Evolutionary conservation across 768 basidiomycete genomes (phyloP), one percentile per base, ranked within the genome.

Genomic region (Thelephora ganbajun): DNA sequence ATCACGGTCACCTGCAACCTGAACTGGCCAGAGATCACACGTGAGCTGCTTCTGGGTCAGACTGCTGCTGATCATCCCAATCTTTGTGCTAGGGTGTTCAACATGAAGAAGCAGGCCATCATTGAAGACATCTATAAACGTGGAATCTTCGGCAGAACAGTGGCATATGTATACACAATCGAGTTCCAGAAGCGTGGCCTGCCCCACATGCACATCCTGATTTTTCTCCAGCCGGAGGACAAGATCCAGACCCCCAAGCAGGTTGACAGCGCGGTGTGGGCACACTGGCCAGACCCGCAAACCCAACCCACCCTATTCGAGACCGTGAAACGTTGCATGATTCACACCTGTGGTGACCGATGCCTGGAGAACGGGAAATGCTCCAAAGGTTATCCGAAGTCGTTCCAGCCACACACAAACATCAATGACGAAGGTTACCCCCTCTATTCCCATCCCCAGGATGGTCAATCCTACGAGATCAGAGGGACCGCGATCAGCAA

Each of bases 181-280:
- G 72, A 80, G 50, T 79, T 76, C 53, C 76, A 79, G 54, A 79
- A 78, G 50, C 56, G 70, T 0, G 72, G 73, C 0, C 66, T 79
- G 0, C 75, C 75, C 20, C 74, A 78, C 51, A 67, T 70, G 53
- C 77, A 80, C 54, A 51, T 70, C 9, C 53, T 78, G 1, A 57
- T 79, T 39, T 69, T 71, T 49, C 55, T 78, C 0, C 33, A 61
- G 0, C 41, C 61, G 0, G 45, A 44, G 0, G 34, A 57, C 48
- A 70, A 69, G 48, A 56, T 75, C 2, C 23, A 19, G 0, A 62
- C 58, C 11, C 57, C 68, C 3, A 58, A 56, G 6, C 60, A 64
- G 16, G 57, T 79, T 6, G 67, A 77, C 51, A 50, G 54, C 14
- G 44, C 62, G 30, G 66, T 76, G 35, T 66, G 51, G 6, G 68